Evolutionary conservation across 192 early-diverging fungal species (phyloP).

Genomic region (Coemansia sp.): DNA sequence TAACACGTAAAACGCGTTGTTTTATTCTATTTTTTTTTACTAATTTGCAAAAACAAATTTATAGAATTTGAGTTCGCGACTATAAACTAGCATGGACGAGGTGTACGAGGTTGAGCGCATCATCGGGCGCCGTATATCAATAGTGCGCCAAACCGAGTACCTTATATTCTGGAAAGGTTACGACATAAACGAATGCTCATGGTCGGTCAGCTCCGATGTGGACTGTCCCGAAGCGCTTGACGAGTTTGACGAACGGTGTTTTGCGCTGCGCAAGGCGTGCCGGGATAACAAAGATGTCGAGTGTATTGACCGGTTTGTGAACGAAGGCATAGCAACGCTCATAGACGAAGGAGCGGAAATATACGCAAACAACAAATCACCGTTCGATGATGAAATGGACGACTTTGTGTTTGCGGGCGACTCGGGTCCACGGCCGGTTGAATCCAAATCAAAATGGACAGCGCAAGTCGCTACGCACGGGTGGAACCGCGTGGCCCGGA

Average conservation of each 20-base stretch:
- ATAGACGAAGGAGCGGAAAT: constrained; percentile 25
- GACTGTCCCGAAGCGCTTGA: constrained; percentile 11
- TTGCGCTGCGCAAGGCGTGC: constrained; percentile 13
- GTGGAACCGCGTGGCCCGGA: constrained; percentile 16
- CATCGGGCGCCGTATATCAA: constrained; percentile 33
- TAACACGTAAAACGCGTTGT: background rate
- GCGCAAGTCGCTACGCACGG: constrained; percentile 21
- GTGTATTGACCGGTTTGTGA: constrained; percentile 24
- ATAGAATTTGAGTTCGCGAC: background rate
- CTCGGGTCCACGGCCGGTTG: background rate
- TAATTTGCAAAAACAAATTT: background rate
- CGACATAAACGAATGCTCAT: constrained; percentile 17
- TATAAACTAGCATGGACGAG: background rate
- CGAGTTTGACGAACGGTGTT: constrained; percentile 37
- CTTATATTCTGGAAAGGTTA: constrained; percentile 31
- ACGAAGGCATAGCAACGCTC: constrained; percentile 38
- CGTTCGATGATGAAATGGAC: constrained; percentile 15
- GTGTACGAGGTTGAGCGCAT: constrained; percentile 41
- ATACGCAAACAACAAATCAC: constrained; percentile 6
- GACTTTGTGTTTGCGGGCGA: constrained; percentile 32
- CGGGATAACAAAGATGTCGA: background rate
- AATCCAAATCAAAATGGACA: too few relatives aligned
- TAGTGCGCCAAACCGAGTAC: constrained; percentile 29
- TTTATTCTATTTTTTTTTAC: background rate
- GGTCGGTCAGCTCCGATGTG: constrained; percentile 13